A percentile compares a stretch with the other conserved stretches of the same genome.
Conservation (phyloP, 768 basidiomycete species). For the Mycena latifolia region DNA sequence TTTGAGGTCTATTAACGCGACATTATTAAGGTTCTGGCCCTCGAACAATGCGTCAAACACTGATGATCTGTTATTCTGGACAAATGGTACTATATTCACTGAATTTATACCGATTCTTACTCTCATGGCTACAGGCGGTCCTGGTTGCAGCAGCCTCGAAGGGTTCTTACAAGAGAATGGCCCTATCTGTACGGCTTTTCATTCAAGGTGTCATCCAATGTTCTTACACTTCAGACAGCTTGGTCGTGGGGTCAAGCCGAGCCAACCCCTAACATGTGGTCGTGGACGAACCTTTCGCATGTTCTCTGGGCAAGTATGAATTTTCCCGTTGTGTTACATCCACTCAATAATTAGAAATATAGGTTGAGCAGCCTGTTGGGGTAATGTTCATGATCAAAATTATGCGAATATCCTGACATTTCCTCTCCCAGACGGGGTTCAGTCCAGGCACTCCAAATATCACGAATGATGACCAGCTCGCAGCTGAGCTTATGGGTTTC, state of each 20-base stretch:
- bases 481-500: constrained; percentile 63
- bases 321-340: not conserved
- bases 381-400: constrained; percentile 36
- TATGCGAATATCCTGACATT: not conserved
- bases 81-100: constrained; percentile 44
- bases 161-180: constrained; percentile 78
- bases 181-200: constrained; percentile 57
- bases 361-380: constrained; percentile 78
- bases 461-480: constrained; percentile 70
- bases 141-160: constrained; percentile 78
- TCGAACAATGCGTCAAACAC: constrained; percentile 69
- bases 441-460: constrained; percentile 75
- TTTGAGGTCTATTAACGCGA: not conserved
- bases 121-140: constrained; percentile 64
- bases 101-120: not conserved
- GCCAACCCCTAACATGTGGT: constrained; percentile 63
- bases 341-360: not conserved
- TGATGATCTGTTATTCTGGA: constrained; percentile 78
- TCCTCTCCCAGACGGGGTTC: constrained; percentile 65
- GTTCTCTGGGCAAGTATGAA: constrained; percentile 59
- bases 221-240: constrained; percentile 37
- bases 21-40: constrained; percentile 73
- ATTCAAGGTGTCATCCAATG: constrained; percentile 1
- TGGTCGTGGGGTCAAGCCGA: constrained; percentile 65
- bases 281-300: constrained; percentile 80